A percentile compares a stretch with the other conserved stretches of the same genome.
Evolutionary conservation across 495 filamentous ascomycete genomes (phyloP).

Genomic region (Hyaloscypha finlandica): DNA sequence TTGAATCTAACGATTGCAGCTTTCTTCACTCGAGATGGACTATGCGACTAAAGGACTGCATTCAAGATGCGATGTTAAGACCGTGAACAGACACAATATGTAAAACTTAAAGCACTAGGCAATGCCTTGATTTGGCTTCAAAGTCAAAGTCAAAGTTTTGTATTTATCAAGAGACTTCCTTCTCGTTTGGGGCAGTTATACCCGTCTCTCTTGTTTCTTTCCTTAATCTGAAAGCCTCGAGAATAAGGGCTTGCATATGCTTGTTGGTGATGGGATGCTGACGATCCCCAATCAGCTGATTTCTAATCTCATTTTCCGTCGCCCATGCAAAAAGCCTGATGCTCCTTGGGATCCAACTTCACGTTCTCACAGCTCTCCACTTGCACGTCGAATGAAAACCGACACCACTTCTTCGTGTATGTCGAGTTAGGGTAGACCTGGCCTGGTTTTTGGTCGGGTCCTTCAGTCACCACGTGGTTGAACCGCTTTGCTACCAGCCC

Average conservation of each 20-base stretch:
- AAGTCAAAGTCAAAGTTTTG: not conserved
- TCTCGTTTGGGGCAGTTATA: not conserved
- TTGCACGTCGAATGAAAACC: conserved; percentile 41
- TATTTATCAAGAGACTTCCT: not conserved
- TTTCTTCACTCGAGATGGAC: not conserved
- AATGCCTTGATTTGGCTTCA: not conserved
- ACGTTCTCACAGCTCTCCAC: conserved; percentile 30
- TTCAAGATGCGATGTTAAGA: conserved; percentile 1
- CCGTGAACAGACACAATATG: conserved; percentile 1
- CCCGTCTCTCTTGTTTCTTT: conserved; percentile 8
- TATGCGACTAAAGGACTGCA: not conserved
- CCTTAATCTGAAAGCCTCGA: conserved; percentile 17
- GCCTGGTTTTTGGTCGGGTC: conserved; percentile 19
- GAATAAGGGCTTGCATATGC: conserved; percentile 14
- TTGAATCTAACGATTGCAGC: not conserved
- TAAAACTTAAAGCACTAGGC: not conserved
- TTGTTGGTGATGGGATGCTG: conserved; percentile 17
- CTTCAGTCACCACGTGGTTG: conserved; percentile 38
- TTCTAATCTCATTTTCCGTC: conserved; percentile 43
- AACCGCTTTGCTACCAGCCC: conserved; percentile 39
- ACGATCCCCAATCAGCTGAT: conserved; percentile 13
- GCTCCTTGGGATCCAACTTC: conserved; percentile 38
- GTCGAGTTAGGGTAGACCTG: conserved; percentile 19
- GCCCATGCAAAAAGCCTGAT: conserved; percentile 47
- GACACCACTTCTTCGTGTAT: conserved; percentile 27